Evolutionary conservation across 192 early-diverging fungal genomes (phyloP).

Genomic region (Entomortierella chlamydospora): DNA sequence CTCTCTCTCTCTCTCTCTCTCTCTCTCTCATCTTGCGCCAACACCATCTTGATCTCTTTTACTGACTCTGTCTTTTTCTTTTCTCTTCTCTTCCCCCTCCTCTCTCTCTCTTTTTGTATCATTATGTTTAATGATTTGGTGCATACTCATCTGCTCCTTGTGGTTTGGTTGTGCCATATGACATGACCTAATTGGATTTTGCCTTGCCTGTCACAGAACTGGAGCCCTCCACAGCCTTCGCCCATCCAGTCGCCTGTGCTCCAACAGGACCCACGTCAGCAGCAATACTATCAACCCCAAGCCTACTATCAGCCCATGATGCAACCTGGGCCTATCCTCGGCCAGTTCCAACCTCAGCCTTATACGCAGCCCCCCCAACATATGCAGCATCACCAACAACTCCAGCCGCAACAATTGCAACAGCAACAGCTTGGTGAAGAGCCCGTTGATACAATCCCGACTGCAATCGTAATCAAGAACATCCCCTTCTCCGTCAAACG

Average conservation of each 20-base stretch:
- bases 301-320: slow-evolving; percentile 55
- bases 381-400: not conserved
- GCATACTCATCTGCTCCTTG: too few species aligned
- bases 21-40: not conserved
- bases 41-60: too few species aligned
- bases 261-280: slow-evolving; percentile 47
- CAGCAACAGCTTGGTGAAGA: slow-evolving; percentile 33
- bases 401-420: slow-evolving; percentile 5
- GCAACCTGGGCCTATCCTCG: slow-evolving; percentile 42
- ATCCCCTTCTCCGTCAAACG: slow-evolving; percentile 85
- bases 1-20: not conserved
- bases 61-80: not conserved
- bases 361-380: slow-evolving; percentile 26
- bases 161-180: not conserved
- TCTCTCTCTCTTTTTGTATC: too few species aligned
- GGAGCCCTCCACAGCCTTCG: slow-evolving; percentile 53
- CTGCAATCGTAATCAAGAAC: slow-evolving; percentile 86
- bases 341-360: slow-evolving; percentile 40
- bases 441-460: slow-evolving; percentile 68
- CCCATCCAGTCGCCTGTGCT: slow-evolving; percentile 53
- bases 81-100: too few species aligned
- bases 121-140: too few species aligned
- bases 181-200: not conserved
- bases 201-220: slow-evolving; percentile 25
- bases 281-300: slow-evolving; percentile 42